A percentile compares a stretch with the other conserved stretches of the same genome.
These are phyloP conservation scores for Chaetomidium leptoderma DNA, from an alignment of 495 filamentous ascomycete genomes.

Conservation along the genomic window DNA sequence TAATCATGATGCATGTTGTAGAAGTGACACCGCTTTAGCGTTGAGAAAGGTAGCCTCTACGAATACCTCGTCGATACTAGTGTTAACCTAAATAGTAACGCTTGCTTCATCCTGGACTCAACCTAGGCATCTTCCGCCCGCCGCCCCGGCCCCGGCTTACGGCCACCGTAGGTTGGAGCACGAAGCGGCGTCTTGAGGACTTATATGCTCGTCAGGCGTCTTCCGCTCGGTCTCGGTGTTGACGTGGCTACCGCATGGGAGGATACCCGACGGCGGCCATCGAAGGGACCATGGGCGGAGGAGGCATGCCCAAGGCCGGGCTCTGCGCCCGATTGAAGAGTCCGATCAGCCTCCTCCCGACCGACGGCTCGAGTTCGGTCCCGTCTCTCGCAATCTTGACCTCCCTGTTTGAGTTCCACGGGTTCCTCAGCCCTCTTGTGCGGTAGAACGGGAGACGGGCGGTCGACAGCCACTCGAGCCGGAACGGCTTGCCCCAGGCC, in stretches of 20 bases:
- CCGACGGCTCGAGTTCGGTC: constrained; percentile 82
- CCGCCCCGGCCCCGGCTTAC: too few species aligned
- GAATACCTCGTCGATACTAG: too few species aligned
- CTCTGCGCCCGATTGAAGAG: constrained; percentile 64
- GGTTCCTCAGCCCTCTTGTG: constrained; percentile 84
- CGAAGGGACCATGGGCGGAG: constrained; percentile 8
- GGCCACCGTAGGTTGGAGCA: too few species aligned
- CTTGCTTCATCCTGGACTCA: too few species aligned
- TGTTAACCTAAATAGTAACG: too few species aligned
- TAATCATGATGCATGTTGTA: too few species aligned
- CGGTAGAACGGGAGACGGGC: constrained; percentile 84
- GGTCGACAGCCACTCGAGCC: constrained; percentile 87
- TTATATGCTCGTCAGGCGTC: too few species aligned
- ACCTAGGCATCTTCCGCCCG: too few species aligned
- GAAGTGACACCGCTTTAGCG: too few species aligned
- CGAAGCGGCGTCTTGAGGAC: too few species aligned
- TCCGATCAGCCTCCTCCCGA: constrained; percentile 71
- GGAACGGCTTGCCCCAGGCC: constrained; percentile 88
- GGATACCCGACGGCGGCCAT: constrained; percentile 11
- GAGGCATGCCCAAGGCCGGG: constrained; percentile 30
- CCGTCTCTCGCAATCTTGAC: constrained; percentile 96
- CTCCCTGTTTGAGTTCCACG: constrained; percentile 93
- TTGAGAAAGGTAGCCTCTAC: too few species aligned
- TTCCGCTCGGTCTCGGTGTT: too few species aligned
- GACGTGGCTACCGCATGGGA: constrained; percentile 18